A percentile compares a stretch with the other conserved stretches of the same genome.
Conservation (phyloP, 306 rosid species). For the Calophaca sinica region DNA sequence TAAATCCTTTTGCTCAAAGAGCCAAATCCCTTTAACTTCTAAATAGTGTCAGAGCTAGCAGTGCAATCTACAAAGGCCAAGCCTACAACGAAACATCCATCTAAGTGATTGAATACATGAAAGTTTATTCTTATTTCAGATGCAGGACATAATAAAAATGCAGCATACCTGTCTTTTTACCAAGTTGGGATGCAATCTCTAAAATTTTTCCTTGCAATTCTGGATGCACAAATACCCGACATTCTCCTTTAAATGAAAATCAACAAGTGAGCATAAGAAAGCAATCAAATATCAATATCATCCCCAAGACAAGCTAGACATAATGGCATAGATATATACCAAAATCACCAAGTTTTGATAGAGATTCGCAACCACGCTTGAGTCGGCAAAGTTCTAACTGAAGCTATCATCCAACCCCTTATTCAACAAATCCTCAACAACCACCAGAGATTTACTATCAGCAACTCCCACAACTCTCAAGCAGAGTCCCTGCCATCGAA, state of each 20-base stretch:
- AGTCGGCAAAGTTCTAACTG: conserved; percentile 63
- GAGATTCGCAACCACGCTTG: conserved; percentile 66
- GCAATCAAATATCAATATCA: conserved; percentile 27
- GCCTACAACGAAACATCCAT: conserved; percentile 55
- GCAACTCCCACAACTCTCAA: conserved; percentile 83
- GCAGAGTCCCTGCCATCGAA: conserved; percentile 70
- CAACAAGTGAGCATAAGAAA: conserved; percentile 42
- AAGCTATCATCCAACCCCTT: conserved; percentile 65
- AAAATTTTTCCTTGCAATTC: conserved; percentile 62
- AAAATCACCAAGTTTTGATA: conserved; percentile 52
- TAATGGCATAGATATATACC: conserved; percentile 54
- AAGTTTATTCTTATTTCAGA: not conserved
- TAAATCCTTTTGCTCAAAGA: too few relatives aligned
- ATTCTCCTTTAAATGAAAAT: conserved; percentile 56
- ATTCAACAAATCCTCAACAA: conserved; percentile 60
- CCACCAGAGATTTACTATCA: conserved; percentile 75
- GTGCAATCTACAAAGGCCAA: conserved; percentile 90
- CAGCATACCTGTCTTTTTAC: conserved; percentile 71
- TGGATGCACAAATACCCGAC: conserved; percentile 49
- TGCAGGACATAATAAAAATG: not conserved
- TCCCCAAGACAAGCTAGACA: conserved; percentile 31
- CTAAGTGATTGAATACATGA: conserved; percentile 18
- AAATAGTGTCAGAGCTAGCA: conserved; percentile 82
- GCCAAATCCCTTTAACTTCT: too few relatives aligned
- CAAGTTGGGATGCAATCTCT: conserved; percentile 71